Percentiles rank a stretch among this genome's conserved stretches.
Conservation (phyloP, 148 eudicot genomes). For the Dianthus caryophyllus region DNA sequence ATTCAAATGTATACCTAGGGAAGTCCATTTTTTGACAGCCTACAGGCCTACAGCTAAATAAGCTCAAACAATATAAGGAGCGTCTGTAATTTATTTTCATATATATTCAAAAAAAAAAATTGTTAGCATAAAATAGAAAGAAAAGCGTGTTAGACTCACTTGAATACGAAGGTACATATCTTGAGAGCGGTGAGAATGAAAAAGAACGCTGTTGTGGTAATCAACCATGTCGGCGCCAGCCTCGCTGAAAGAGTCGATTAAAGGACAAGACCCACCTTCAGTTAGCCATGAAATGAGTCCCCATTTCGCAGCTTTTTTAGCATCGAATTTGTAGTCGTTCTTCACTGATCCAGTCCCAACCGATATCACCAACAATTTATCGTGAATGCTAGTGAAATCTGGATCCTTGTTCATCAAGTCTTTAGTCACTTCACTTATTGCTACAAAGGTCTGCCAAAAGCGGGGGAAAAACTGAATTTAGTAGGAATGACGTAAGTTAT, state of each 20-base stretch:
- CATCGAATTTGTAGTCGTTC: slow-evolving; percentile 29
- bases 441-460: slow-evolving; percentile 25
- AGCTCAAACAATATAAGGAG: too few relatives aligned
- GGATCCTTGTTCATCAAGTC: slow-evolving; percentile 29
- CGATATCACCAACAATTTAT: slow-evolving; percentile 38
- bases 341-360: slow-evolving; percentile 48
- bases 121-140: too few relatives aligned
- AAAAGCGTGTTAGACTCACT: neutral
- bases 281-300: slow-evolving; percentile 33
- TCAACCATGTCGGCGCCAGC: slow-evolving; percentile 34
- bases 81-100: too few relatives aligned
- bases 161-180: slow-evolving; percentile 37
- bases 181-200: slow-evolving; percentile 28
- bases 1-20: too few relatives aligned
- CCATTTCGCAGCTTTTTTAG: slow-evolving; percentile 40
- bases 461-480: too few relatives aligned
- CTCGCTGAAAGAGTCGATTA: slow-evolving; percentile 21
- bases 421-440: slow-evolving; percentile 42
- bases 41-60: too few relatives aligned
- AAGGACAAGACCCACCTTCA: slow-evolving; percentile 28
- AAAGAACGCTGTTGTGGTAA: slow-evolving; percentile 24
- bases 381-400: slow-evolving; percentile 19
- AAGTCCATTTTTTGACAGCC: too few relatives aligned
- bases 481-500: too few relatives aligned
- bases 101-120: too few relatives aligned